phyloP scores from a whole-genome alignment of 768 basidiomycete species.

The Russula earlei region DNA sequence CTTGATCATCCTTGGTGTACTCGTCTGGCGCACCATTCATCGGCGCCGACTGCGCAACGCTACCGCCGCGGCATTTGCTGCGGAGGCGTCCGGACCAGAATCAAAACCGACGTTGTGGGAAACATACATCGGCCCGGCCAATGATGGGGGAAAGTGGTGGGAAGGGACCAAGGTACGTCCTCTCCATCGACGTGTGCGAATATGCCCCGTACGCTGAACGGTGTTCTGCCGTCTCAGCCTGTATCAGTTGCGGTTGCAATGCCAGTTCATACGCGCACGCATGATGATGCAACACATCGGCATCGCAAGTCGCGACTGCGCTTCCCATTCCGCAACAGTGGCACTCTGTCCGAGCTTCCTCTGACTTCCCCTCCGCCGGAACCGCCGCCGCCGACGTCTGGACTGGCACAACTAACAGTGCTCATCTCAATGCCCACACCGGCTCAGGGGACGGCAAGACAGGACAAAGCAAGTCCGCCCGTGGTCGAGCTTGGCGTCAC shows the following conservation, averaged over 20 bases:
- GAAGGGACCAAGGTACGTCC: slow-evolving; percentile 1
- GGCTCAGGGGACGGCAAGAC: background rate
- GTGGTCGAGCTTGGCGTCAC: slow-evolving; percentile 9
- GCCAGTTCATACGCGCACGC: background rate
- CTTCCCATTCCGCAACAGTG: background rate
- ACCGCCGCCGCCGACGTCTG: background rate
- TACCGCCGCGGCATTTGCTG: background rate
- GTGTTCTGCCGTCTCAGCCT: background rate
- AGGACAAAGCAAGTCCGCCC: background rate
- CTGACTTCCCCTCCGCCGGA: background rate
- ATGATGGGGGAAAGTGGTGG: slow-evolving; percentile 10
- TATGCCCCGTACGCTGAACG: background rate
- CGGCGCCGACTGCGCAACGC: slow-evolving; percentile 1
- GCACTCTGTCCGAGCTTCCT: background rate
- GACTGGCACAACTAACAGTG: background rate
- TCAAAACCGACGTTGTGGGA: slow-evolving; percentile 11
- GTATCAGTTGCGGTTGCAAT: background rate
- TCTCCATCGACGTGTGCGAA: background rate
- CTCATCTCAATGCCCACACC: slow-evolving; percentile 10
- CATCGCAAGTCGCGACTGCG: background rate
- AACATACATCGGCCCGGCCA: background rate
- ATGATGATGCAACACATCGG: background rate
- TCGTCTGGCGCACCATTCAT: slow-evolving; percentile 8
- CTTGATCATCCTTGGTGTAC: background rate
- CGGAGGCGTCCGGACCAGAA: background rate